Evolutionary conservation across 192 early-diverging fungal genomes (phyloP), one percentile per base, ranked within the genome.

Genomic region (Entophlyctis helioformis): DNA sequence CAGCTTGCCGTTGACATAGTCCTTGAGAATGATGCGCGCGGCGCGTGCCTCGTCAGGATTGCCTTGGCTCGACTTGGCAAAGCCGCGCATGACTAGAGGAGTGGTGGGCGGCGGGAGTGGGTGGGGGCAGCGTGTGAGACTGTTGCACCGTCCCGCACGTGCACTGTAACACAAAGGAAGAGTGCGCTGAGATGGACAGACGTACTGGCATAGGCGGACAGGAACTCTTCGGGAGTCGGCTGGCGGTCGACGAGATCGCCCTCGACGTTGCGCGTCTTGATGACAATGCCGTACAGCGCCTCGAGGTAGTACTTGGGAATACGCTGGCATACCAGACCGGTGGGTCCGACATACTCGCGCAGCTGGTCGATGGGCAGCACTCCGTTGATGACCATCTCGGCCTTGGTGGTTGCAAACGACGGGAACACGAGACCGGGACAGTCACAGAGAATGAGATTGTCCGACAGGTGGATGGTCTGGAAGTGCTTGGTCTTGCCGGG

Each of bases 401-500:
- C 96, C 61, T 91, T 84, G 12, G 94, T 97, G 1, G 92, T 97
- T 10, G 92, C 91, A 64, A 99, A 99, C 5, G 89, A 85, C 13
- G 96, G 96, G 75, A 99, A 97, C 13, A 99, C 96, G 19, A 99
- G 72, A 56, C 96, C 96, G 37, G 96, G 96, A 69, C 96, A 99
- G 68, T 99, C 96, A 62, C 96, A 99, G 33, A 99, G 83, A 16
- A 96, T 66, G 31, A 92, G 60, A 24, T 66, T 57, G 42, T 81
- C 73, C 1, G 87, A 86, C 54, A 99, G 71, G 39, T 91, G 85
- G 50, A 99, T 88, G 26, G 96, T 96, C 70, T 99, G 96, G 71
- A 99, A 99, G 62, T 99, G 96, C 72, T 97, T 97, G 46, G 96
- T 99, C 55, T 97, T 99, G 51, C 96, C 96, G 18, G 96, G 96